Base-by-base conservation (phyloP, 129 eudicot genomes). In the Tanacetum coccineum region DNA sequence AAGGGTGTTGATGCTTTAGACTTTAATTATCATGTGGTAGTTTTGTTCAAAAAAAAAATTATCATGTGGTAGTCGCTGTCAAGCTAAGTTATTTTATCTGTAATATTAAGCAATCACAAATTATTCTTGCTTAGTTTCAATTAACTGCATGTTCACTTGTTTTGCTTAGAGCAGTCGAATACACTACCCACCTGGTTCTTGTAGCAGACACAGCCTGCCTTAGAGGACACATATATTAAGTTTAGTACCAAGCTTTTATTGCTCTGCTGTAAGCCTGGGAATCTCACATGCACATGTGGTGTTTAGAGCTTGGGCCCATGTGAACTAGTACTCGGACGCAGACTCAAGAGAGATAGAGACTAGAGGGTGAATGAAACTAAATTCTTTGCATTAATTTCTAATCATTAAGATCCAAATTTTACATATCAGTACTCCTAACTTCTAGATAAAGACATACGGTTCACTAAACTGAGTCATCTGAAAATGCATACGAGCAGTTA, bases 401-500 rank as follows among this genome's bases (percentile, higher is more conserved):
- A 76, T 68, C 61, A 84, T 62, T 77, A 62, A 63, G 47, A 70
- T 81, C 72, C 82, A 75, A 72, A 59, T 22, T 10, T 28, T 22
- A 9, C 42, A 49, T 36, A 58, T 25, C 19, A 13, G 19, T 58
- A 14, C 2, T 44, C 18, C 39, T 36, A 36, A 26, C 63, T 58
- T 58, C 44, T 58, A 58, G 63, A 58, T 58, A 58, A 58, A 58
- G 63, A 58, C 63, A 61, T 61, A 61, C 9, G 49, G 67, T 19
- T 57, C 47, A 57, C 22, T 66, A 94, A 32, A 71, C 74, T 22
- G 96, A 89, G 6, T 94, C 90, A 39, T 94, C 95, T 0, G 99
- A 87, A 77, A 94, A 94, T 17, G 85, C 90, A 64, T 80, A 89
- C 4, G 99, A 94, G 76, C 90, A 89, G 78, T 82, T 87, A 1